Conservation (phyloP, 2,329 filamentous ascomycete species). For the Paecilomyces sp. region DNA sequence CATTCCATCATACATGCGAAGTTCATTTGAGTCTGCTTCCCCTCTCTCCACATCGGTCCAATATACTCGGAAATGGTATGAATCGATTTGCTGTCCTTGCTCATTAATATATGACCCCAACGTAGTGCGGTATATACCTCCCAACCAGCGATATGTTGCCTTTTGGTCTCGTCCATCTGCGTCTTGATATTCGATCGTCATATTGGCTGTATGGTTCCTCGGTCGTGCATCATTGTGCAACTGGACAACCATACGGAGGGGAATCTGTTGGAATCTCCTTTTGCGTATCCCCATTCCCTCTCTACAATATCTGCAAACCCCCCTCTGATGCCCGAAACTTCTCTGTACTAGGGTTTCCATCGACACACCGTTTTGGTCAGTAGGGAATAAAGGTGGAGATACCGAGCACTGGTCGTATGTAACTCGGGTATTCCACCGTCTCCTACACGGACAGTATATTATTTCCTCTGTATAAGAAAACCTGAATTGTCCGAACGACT, state of each 20-base stretch:
- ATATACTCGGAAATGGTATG: slow-evolving; percentile 17
- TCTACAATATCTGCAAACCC: slow-evolving; percentile 1
- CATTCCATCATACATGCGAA: slow-evolving; percentile 24
- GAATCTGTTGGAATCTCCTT: slow-evolving; percentile 14
- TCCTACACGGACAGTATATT: not conserved
- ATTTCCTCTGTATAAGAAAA: slow-evolving; percentile 7
- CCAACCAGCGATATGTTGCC: slow-evolving; percentile 30
- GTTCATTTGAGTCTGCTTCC: slow-evolving; percentile 11
- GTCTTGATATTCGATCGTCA: slow-evolving; percentile 18
- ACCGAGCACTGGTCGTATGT: slow-evolving; percentile 4
- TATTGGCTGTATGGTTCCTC: slow-evolving; percentile 17
- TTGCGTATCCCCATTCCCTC: not conserved
- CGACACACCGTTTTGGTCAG: slow-evolving; percentile 11
- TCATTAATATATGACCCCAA: not conserved
- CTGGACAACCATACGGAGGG: slow-evolving; percentile 23
- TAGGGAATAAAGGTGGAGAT: slow-evolving; percentile 4
- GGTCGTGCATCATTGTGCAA: slow-evolving; percentile 3
- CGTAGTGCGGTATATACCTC: slow-evolving; percentile 24
- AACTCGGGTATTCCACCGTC: not conserved
- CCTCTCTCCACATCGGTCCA: slow-evolving; percentile 24
- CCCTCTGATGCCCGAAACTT: slow-evolving; percentile 5
- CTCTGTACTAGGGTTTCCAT: slow-evolving; percentile 15
- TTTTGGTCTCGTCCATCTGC: slow-evolving; percentile 4
- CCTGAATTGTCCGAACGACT: slow-evolving; percentile 21
- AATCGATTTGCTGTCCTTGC: not conserved